phyloP scores from a whole-genome alignment of 495 filamentous ascomycete genomes.

The Xeromyces bisporus region DNA sequence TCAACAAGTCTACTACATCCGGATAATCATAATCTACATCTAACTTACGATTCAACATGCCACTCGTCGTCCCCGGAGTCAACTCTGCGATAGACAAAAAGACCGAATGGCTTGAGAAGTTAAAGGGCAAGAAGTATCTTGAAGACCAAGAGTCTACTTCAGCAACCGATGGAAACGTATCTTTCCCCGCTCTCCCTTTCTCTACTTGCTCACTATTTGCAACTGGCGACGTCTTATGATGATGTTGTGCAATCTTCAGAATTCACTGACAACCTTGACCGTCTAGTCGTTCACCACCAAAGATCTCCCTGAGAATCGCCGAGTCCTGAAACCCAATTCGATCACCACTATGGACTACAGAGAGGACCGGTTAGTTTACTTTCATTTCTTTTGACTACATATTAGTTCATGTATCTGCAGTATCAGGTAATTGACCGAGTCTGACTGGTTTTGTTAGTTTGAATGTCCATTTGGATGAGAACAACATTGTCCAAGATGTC shows the following conservation, averaged over 20 bases:
- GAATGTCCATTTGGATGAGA: constrained; percentile 55
- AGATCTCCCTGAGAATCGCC: constrained; percentile 50
- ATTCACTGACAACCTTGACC: too few relatives aligned
- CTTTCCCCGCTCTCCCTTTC: constrained; percentile 5
- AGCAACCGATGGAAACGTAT: constrained; percentile 29
- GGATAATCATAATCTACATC: background rate
- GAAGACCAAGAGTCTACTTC: constrained; percentile 14
- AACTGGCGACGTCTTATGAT: background rate
- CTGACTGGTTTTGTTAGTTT: constrained; percentile 34
- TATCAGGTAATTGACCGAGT: too few relatives aligned
- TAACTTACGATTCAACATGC: constrained; percentile 37
- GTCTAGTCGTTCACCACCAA: constrained; percentile 55
- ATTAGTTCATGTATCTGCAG: too few relatives aligned
- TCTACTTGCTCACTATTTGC: background rate
- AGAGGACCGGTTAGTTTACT: constrained; percentile 33
- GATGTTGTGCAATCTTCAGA: constrained; percentile 1
- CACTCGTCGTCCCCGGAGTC: constrained; percentile 66
- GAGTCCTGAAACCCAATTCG: constrained; percentile 46
- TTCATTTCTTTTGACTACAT: too few relatives aligned
- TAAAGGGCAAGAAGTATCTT: constrained; percentile 57
- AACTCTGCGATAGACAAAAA: constrained; percentile 35
- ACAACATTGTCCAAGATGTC: constrained; percentile 60
- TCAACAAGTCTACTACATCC: background rate
- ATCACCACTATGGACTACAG: constrained; percentile 46
- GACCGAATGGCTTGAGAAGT: constrained; percentile 52